Base-by-base conservation (phyloP, 148 eudicot species). In the Cornus controversa region DNA sequence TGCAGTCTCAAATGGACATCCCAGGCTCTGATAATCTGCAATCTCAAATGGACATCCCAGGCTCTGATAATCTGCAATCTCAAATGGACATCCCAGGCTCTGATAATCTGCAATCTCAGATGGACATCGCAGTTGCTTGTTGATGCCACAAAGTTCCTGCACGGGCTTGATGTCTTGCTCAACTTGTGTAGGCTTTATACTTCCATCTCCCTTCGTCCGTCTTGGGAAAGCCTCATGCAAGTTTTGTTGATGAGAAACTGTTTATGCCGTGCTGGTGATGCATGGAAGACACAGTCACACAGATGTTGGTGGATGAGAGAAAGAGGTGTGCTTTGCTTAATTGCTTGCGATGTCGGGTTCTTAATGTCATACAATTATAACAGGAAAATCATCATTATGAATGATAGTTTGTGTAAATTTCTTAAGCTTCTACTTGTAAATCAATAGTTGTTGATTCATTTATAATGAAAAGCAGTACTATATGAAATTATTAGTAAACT, bases 61-160 rank as follows among this genome's bases (percentile, higher is more conserved):
- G 73, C 42, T 23, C 80, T 23, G 84, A 80, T 13, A 77, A 75
- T 65, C 70, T 80, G 73, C 69, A 81, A 79, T 18, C 88, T n/a
- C 54, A 84, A 76, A 5, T 31, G 2, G 34, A 31, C 34, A 5
- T 31, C 42, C 99, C 99, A 6, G 85, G 73, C 42, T 23, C 80
- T 23, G 84, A 80, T 13, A 77, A 75, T 65, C 72, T 80, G 71
- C 69, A 81, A 79, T 18, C 88, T n/a, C 54, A 84, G 75, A 77
- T 77, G 14, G 82, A 80, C 54, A 78, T 88, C 54, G 84, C 92
- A 62, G 72, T 88, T 80, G 88, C 90, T 25, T 83, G 89, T 76
- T 92, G 84, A 90, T 79, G 72, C 16, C 66, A 24, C 28, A 16
- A 67, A 58, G 6, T 54, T 10, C 36, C 18, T 4, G 0, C 24